Evolutionary conservation across 768 basidiomycete genomes (phyloP).

Genomic region (Rhodotorula taiwanensis): DNA sequence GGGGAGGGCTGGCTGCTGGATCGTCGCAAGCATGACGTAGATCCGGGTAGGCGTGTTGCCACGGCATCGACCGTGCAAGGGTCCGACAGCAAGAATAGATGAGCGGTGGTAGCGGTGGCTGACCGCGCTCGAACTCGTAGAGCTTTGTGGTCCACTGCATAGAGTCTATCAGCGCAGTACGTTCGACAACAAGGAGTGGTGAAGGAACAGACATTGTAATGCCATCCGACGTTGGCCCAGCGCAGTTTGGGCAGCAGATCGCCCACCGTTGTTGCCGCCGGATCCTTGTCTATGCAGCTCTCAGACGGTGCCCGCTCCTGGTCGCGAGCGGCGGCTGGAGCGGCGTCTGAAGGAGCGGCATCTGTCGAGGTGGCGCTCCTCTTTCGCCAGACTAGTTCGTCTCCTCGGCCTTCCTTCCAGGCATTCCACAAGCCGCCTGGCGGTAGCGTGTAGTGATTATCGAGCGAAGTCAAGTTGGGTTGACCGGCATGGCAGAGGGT

Average conservation of each 20-base stretch:
- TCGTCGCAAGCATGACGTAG: too few species aligned
- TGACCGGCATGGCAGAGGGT: conserved; percentile 62
- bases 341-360: too few species aligned
- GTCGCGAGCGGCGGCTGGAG: too few species aligned
- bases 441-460: conserved; percentile 76
- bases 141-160: conserved; percentile 83
- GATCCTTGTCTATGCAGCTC: too few species aligned
- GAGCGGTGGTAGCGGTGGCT: conserved; percentile 56
- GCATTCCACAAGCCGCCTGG: conserved; percentile 68
- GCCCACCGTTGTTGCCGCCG: too few species aligned
- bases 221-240: conserved; percentile 95
- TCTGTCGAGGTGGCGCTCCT: too few species aligned
- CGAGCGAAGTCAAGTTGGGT: conserved; percentile 84
- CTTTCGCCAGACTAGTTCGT: neutral
- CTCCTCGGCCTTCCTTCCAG: conserved; percentile 27
- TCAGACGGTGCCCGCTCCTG: too few species aligned
- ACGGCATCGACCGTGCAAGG: conserved; percentile 61
- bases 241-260: conserved; percentile 67
- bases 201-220: conserved; percentile 55
- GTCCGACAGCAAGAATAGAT: conserved; percentile 57
- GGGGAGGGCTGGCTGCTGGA: too few species aligned
- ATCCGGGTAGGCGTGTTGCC: conserved; percentile 57
- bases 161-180: neutral
- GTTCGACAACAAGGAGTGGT: too few species aligned
- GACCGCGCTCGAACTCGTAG: conserved; percentile 75